Evolutionary conservation across 345 rosid genomes (phyloP), one percentile per base, ranked within the genome.

Genomic region (Mallotus nudiflorus): DNA sequence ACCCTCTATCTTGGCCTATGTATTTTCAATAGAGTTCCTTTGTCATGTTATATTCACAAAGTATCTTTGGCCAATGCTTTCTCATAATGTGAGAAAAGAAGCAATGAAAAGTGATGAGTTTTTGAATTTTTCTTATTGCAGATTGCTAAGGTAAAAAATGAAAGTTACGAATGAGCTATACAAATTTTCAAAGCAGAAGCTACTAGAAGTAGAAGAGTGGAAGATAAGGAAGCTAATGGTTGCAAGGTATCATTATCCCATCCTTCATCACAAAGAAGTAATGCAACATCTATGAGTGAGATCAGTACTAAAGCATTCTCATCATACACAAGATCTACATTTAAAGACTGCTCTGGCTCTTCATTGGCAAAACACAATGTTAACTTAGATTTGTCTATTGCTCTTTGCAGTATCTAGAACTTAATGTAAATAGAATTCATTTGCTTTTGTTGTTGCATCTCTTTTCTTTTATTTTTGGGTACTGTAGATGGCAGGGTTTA

Each of bases 291-390:
- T 0, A 62, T 82, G 18, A 88, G 98, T n/a, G 96, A 86, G 37
- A 80, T 79, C 4, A 87, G 92, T n/a, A n/a, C n/a, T 45, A 96
- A 92, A 77, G 87, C 83, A 3, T 72, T 90, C 75, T 92, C 94
- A 9, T 81, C 82, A 0, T 76, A 78, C 63, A 53, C 83, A 1
- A 73, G 74, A 67, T 78, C 88, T 61, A 79, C 25, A 33, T 68
- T 68, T 14, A 77, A 79, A 65, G 89, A 78, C 50, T 80, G 82
- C 70, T 80, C 74, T 11, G 79, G 49, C 22, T 78, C 88, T 18
- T 83, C 78, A 19, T 72, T 80, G 3, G 65, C 54, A 20, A 75
- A 75, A 62, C 69, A 51, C 42, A 81, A 72, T 51, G 70, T 88
- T 9, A 87, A 88, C 67, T 78, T 92, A 33, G 92, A 90, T 50